Percentiles rank a stretch among this genome's conserved stretches.
phyloP scores from a whole-genome alignment of 495 filamentous ascomycete genomes.

The Annulohypoxylon nitens region DNA sequence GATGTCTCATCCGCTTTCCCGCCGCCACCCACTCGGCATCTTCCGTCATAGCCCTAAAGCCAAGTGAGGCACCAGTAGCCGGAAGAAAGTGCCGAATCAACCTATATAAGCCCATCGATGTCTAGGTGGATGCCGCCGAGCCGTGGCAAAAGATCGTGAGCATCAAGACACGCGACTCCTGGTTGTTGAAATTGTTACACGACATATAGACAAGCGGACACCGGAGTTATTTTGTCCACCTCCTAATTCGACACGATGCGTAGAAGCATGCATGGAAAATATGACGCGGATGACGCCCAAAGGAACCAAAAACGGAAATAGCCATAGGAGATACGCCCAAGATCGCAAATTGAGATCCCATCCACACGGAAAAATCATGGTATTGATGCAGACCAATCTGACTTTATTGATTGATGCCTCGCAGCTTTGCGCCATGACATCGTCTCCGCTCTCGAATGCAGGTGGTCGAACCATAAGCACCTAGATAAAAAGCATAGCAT shows the following conservation, averaged over 20 bases:
- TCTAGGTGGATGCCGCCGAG: slow-evolving; percentile 15
- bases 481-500: background rate
- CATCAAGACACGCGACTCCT: slow-evolving; percentile 4
- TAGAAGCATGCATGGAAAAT: slow-evolving; percentile 10
- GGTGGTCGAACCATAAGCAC: slow-evolving; percentile 14
- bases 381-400: background rate
- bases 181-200: slow-evolving; percentile 30
- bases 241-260: slow-evolving; percentile 8
- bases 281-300: slow-evolving; percentile 14
- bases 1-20: background rate
- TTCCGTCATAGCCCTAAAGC: background rate
- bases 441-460: slow-evolving; percentile 3
- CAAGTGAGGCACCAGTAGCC: background rate
- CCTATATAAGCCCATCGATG: slow-evolving; percentile 4
- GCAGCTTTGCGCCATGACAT: slow-evolving; percentile 8
- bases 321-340: background rate
- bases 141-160: slow-evolving; percentile 23
- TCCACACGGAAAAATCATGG: background rate
- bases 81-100: slow-evolving; percentile 22
- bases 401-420: background rate
- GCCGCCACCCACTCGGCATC: background rate
- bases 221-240: slow-evolving; percentile 30
- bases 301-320: slow-evolving; percentile 9
- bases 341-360: background rate
- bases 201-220: slow-evolving; percentile 18